Evolutionary conservation across 2,329 filamentous ascomycete species (phyloP).

Genomic region (Venturia effusa): DNA sequence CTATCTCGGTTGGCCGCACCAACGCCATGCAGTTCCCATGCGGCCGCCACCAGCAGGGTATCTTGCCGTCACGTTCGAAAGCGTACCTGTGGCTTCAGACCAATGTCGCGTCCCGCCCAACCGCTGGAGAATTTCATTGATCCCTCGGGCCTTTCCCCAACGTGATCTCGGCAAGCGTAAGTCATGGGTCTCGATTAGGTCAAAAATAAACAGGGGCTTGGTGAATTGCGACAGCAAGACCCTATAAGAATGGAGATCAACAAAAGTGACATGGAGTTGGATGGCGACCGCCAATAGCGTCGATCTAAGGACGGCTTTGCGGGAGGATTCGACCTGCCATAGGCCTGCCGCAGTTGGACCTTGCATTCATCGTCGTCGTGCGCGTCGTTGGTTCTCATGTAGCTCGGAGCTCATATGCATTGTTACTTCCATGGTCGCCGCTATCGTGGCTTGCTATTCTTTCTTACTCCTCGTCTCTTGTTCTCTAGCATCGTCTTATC

Average conservation of each 20-base stretch:
- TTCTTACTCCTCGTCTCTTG: neutral
- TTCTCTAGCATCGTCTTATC: neutral
- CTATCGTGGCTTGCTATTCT: neutral
- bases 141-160: neutral
- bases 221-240: neutral
- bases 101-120: conserved; percentile 1
- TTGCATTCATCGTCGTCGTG: neutral
- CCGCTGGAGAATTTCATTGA: neutral
- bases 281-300: neutral
- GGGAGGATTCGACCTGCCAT: neutral
- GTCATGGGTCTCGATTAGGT: neutral
- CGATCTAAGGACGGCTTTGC: neutral
- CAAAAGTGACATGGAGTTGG: neutral
- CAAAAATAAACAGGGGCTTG: neutral
- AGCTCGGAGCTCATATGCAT: neutral
- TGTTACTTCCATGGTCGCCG: neutral
- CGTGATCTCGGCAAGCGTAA: neutral
- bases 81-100: conserved; percentile 1
- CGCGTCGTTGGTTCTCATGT: neutral
- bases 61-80: neutral
- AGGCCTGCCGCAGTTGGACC: neutral
- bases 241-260: conserved; percentile 1
- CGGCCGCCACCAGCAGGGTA: neutral
- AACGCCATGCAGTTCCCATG: conserved; percentile 1
- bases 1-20: neutral